Evolutionary conservation across 345 rosid genomes (phyloP).

Genomic region (Brassica carinata): DNA sequence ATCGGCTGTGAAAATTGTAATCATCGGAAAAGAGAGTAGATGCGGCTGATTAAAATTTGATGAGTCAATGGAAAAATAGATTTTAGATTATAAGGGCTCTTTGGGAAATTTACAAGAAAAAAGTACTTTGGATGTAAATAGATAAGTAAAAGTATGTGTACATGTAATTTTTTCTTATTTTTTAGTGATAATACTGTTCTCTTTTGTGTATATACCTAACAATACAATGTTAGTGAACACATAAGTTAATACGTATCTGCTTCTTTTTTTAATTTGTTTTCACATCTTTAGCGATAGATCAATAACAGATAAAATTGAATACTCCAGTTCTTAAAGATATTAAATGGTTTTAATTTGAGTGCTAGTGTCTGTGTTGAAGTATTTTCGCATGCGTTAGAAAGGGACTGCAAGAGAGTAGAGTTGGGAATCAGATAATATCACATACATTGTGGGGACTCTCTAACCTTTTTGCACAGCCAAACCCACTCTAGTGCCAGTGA

Average conservation of each 20-base stretch:
- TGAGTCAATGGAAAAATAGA: no score
- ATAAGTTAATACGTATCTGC: no score
- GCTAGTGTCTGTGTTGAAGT: not conserved
- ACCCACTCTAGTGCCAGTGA: conserved; percentile 20
- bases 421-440: conserved; percentile 16
- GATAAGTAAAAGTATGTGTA: no score
- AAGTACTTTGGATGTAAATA: no score
- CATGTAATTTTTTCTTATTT: not conserved
- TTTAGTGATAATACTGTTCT: not conserved
- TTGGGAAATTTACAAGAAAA: no score
- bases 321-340: no score
- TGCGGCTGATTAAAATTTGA: no score
- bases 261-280: not conserved
- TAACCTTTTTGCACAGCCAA: conserved; percentile 19
- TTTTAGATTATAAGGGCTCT: no score
- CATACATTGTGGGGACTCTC: conserved; percentile 10
- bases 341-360: no score
- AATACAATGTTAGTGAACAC: not conserved
- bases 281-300: not conserved
- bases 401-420: conserved; percentile 24
- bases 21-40: no score
- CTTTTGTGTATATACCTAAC: not conserved
- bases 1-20: no score
- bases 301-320: not conserved
- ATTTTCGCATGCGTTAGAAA: conserved; percentile 15